phyloP scores from a whole-genome alignment of 495 filamentous ascomycete species.

The Chaetomium cochliodes region DNA sequence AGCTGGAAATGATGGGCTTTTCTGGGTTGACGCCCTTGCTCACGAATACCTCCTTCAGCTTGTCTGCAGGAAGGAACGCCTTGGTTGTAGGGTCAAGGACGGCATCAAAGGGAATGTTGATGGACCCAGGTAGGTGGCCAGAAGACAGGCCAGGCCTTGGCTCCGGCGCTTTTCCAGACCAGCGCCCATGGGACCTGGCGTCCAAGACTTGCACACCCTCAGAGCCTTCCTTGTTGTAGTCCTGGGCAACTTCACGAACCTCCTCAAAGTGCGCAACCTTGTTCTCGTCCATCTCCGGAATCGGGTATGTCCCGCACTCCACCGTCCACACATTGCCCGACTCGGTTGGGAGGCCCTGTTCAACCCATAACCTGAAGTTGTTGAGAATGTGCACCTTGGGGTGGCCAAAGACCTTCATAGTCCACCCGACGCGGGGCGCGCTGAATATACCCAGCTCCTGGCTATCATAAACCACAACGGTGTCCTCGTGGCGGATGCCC shows the following conservation, averaged over 20 bases:
- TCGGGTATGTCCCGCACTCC: slow-evolving; percentile 56
- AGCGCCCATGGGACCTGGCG: slow-evolving; percentile 77
- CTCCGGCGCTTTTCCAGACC: slow-evolving; percentile 79
- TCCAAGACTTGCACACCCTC: slow-evolving; percentile 86
- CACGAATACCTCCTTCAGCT: slow-evolving; percentile 75
- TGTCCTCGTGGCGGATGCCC: slow-evolving; percentile 82
- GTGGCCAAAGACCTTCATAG: slow-evolving; percentile 85
- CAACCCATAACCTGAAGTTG: slow-evolving; percentile 89
- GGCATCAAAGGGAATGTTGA: slow-evolving; percentile 75
- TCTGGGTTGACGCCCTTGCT: slow-evolving; percentile 71
- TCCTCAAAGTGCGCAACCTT: slow-evolving; percentile 67
- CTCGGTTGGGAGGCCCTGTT: slow-evolving; percentile 76
- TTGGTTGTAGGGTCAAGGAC: slow-evolving; percentile 81
- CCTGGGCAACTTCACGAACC: slow-evolving; percentile 70
- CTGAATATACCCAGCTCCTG: slow-evolving; percentile 88
- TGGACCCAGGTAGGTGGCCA: slow-evolving; percentile 87
- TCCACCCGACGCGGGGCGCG: slow-evolving; percentile 92
- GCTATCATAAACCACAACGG: slow-evolving; percentile 89
- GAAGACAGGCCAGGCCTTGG: slow-evolving; percentile 83
- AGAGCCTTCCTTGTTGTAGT: slow-evolving; percentile 72
- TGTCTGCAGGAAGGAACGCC: slow-evolving; percentile 66
- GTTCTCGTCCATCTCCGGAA: slow-evolving; percentile 49
- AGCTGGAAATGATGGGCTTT: slow-evolving; percentile 85
- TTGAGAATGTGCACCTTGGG: slow-evolving; percentile 86
- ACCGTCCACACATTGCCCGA: slow-evolving; percentile 66